Evolutionary conservation across 257 asterid species (phyloP), one percentile per base, ranked within the genome.

Genomic region (Solanum sparsipilum): DNA sequence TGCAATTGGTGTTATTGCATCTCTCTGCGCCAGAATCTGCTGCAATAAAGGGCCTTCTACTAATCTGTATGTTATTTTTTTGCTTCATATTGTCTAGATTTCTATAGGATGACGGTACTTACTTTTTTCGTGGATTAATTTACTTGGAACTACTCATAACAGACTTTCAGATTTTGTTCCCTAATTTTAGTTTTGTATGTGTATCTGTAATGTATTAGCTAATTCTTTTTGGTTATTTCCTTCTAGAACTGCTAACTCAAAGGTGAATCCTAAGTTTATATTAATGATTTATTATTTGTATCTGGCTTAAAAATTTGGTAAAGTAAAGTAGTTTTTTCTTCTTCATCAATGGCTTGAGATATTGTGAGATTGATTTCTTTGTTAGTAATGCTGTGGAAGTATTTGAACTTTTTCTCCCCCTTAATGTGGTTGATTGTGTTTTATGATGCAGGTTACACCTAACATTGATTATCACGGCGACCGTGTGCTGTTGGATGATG

Each of bases 401-500:
- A 38, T 76, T 38, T 76, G 34, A n/a, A 38, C 60, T 76, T 76
- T 74, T n/a, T 12, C 44, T 29, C 39, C 27, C 10, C 86, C 3
- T 35, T 78, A 52, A 34, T 76, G 88, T 87, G 31, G 52, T 90
- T 86, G 35, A 58, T 88, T 85, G 76, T 83, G 58, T 31, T 87
- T 52, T 87, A 10, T 89, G 75, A 89, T 89, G 90, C 95, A 97
- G 99, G 96, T 91, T 97, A 91, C 98, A 94, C 92, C 93, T 96
- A 88, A 97, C 99, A 8, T 89, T 97, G 98, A 89, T 97, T 86
- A 94, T 96, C 87, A 97, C 99, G 23, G 99, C 99, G 10, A 96
- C 99, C 9, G 97, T 97, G 63, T 97, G 99, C 93, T 96, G 99
- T 90, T 97, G 99, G 99, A 91, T 97, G 98, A 97, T 97, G 99